Conservation (phyloP, 148 eudicot species). For the Dianthus caryophyllus region DNA sequence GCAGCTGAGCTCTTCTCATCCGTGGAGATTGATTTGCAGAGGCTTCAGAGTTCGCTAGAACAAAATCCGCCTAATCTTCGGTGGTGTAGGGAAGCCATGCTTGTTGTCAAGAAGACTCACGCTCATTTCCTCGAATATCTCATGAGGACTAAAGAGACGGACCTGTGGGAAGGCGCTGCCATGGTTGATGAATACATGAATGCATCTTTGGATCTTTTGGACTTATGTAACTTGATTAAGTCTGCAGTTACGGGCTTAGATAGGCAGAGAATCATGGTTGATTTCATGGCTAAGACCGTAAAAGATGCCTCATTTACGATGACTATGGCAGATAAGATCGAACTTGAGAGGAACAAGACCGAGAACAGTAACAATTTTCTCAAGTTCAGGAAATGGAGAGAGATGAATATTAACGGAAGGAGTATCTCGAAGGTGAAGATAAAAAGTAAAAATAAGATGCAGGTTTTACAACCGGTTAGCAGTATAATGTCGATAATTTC, state of each 20-base stretch:
- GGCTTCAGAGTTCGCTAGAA: conserved; percentile 29
- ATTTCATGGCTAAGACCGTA: conserved; percentile 19
- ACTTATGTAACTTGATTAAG: conserved; percentile 37
- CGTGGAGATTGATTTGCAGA: conserved; percentile 23
- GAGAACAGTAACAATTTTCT: conserved; percentile 19
- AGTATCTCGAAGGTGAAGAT: conserved; percentile 17
- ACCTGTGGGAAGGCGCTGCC: conserved; percentile 19
- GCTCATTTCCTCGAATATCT: conserved; percentile 24
- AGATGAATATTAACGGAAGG: conserved; percentile 16
- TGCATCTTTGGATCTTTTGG: conserved; percentile 31
- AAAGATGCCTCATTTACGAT: conserved; percentile 9
- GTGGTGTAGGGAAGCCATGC: conserved; percentile 43
- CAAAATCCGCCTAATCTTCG: conserved; percentile 27
- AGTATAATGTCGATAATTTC: conserved; percentile 28
- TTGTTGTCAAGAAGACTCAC: conserved; percentile 32
- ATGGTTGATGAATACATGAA: conserved; percentile 39
- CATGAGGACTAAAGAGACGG: conserved; percentile 13
- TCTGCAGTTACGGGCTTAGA: conserved; percentile 24
- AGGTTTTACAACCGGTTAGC: conserved; percentile 19
- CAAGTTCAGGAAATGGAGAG: conserved; percentile 24
- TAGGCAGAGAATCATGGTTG: conserved; percentile 30
- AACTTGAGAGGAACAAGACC: conserved; percentile 17
- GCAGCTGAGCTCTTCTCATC: conserved; percentile 21
- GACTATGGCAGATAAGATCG: conserved; percentile 13
- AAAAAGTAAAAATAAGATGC: conserved; percentile 19